Evolutionary conservation across 768 basidiomycete species (phyloP).

Genomic region (Boletus reticuloceps): DNA sequence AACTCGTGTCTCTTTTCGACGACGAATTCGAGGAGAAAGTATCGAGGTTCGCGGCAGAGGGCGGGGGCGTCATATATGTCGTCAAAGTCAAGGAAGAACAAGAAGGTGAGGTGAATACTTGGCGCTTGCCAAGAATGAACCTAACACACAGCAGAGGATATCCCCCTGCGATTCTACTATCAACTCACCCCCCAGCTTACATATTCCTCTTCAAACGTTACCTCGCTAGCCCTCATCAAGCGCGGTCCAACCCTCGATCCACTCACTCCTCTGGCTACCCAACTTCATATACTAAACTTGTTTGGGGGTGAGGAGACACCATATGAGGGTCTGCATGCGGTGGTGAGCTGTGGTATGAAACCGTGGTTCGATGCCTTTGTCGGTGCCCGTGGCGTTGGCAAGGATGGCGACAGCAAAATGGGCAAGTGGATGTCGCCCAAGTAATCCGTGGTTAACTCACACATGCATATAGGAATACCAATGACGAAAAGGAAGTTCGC

Average conservation of each 20-base stretch:
- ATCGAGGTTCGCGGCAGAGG: slow-evolving; percentile 70
- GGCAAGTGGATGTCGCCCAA: slow-evolving; percentile 40
- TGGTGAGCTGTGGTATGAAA: slow-evolving; percentile 94
- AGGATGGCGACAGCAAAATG: slow-evolving; percentile 81
- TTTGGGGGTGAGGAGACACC: slow-evolving; percentile 88
- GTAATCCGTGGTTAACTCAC: slow-evolving; percentile 2
- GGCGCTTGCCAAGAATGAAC: neutral
- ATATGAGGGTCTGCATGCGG: slow-evolving; percentile 92
- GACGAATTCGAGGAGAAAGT: slow-evolving; percentile 75
- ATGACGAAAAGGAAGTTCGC: slow-evolving; percentile 99
- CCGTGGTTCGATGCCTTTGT: slow-evolving; percentile 99
- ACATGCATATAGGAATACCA: slow-evolving; percentile 63
- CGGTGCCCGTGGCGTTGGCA: slow-evolving; percentile 71
- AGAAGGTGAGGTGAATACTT: slow-evolving; percentile 53
- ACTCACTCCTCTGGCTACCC: slow-evolving; percentile 71
- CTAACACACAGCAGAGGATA: slow-evolving; percentile 52
- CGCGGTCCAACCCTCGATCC: slow-evolving; percentile 82
- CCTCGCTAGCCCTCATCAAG: slow-evolving; percentile 94
- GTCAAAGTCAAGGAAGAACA: slow-evolving; percentile 73
- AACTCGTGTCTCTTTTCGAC: slow-evolving; percentile 69
- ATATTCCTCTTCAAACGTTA: slow-evolving; percentile 78
- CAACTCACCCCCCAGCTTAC: slow-evolving; percentile 67
- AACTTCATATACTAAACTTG: slow-evolving; percentile 90
- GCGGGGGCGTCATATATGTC: slow-evolving; percentile 76
- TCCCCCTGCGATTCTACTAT: slow-evolving; percentile 60